These are phyloP conservation scores for Penicillium crystallinum DNA, from an alignment of 495 filamentous ascomycete species.

Conservation along the genomic window DNA sequence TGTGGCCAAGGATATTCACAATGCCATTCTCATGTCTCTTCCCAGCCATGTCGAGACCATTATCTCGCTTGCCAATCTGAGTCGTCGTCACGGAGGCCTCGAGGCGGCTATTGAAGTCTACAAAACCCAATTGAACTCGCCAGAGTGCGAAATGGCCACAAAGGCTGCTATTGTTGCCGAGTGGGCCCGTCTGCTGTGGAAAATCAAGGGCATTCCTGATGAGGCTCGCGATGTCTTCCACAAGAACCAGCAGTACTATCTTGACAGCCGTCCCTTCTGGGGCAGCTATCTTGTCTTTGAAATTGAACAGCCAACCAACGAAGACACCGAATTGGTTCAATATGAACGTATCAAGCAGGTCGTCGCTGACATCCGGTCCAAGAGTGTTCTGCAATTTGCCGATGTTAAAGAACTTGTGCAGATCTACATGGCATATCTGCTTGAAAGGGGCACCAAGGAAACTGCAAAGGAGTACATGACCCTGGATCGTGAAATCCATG, in stretches of 20 bases:
- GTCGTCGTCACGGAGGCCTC: slow-evolving; percentile 76
- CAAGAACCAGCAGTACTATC: slow-evolving; percentile 77
- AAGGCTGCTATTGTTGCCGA: slow-evolving; percentile 85
- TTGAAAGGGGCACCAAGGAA: slow-evolving; percentile 76
- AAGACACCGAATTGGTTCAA: slow-evolving; percentile 58
- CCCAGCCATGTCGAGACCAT: slow-evolving; percentile 85
- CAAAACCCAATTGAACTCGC: slow-evolving; percentile 70
- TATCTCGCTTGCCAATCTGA: slow-evolving; percentile 79
- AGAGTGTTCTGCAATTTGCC: slow-evolving; percentile 63
- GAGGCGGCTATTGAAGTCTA: slow-evolving; percentile 85
- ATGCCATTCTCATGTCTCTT: slow-evolving; percentile 63
- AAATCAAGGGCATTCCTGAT: slow-evolving; percentile 76
- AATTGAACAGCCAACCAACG: slow-evolving; percentile 74
- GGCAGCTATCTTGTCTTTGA: slow-evolving; percentile 85
- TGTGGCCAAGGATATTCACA: slow-evolving; percentile 76
- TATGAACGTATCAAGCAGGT: slow-evolving; percentile 74
- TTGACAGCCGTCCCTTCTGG: slow-evolving; percentile 90
- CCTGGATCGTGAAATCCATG: slow-evolving; percentile 83
- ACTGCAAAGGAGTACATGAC: slow-evolving; percentile 80
- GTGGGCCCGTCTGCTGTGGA: slow-evolving; percentile 88
- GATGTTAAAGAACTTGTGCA: slow-evolving; percentile 73
- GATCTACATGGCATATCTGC: slow-evolving; percentile 77
- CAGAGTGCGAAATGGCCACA: slow-evolving; percentile 65
- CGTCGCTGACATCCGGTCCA: slow-evolving; percentile 67
- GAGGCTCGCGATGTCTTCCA: slow-evolving; percentile 84